Base-by-base conservation (phyloP, 2,329 filamentous ascomycete genomes). In the Sporothrix globosa region DNA sequence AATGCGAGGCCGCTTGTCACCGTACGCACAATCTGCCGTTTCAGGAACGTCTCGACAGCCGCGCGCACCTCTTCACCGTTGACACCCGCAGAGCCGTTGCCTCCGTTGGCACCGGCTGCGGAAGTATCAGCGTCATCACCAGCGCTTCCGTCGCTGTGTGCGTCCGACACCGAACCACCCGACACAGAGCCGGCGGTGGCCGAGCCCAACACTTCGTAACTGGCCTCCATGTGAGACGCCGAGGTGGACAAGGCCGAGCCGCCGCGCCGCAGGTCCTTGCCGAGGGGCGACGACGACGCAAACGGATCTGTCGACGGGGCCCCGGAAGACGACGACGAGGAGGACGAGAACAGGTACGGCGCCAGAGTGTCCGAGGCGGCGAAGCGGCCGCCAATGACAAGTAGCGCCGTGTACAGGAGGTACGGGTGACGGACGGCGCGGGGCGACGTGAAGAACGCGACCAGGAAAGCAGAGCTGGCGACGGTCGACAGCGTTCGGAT, bases 371-470 rank as follows among this genome's bases (percentile, higher is more conserved):
- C 84, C 54, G 83, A 81, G 39, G 84, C 83, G 67, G 81, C 83
- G 58, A 87, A 82, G 27, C 85, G 85, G 58, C 91, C 88, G 52
- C 91, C 82, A 52, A 85, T 83, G 56, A 89, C 87, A 70, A 93
- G 85, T 34, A 93, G 81, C 2, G 90, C 89, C 17, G 92, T 93
- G 88, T 96, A 97, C 71, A 97, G 81, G 34, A 97, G 88, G 79
- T 97, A 98, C 0, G 95, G 95, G 79, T 98, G 95, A 78, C 91
- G 89, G 75, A 87, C 85, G 70, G 89, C 86, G 34, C 88, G 85
- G 0, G 93, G 91, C 2, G 93, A 95, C 74, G 96, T 83, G 58
- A 86, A 79, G 80, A 91, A 97, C 73, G 93, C 92, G 74, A 95
- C 86, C 75, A 92, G 82, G 76, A 97, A 89, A 41, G 92, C 88